Base-by-base conservation (phyloP, 371 early-diverging fungal genomes). In the Rhizomucor miehei region DNA sequence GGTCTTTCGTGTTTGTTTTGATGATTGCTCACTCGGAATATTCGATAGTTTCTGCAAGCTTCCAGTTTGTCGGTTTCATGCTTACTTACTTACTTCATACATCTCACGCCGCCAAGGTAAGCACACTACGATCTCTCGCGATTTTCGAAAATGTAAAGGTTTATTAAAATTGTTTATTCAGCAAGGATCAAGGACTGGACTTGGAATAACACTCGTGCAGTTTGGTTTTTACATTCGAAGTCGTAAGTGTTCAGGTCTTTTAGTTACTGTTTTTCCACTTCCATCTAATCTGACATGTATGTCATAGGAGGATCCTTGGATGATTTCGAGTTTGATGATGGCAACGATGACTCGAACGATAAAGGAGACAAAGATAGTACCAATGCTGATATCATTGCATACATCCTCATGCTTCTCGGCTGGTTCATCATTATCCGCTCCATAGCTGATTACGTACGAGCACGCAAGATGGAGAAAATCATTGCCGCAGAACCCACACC, bases 41-140 rank as follows among this genome's bases (percentile, higher is more conserved):
- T 9, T 44, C 34, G 29, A 13, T 68, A 86, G 86, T 83, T n/a
- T 84, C 85, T 39, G 77, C 84, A 65, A 79, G 82, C 48, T 88
- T 88, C 61, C 86, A 88, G 54, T 80, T 84, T 59, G 84, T 86
- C 29, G 88, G 88, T 8, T 88, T 88, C 55, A 73, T 86, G 66
- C 56, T 88, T 52, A 85, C 85, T 20, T 88, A 88, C 59, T 66
- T 88, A 41, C 29, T 62, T n/a, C 84, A 83, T 54, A 85, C 85
- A 36, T 77, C 80, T 24, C 86, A 85, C 59, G 80, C 86, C 14
- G 77, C 82, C 40, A 84, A 84, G 71, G 79, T 76, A 70, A 57
- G 19, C 17, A 37, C 3, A 29, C 19, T 48, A 29, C 6, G 16
- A 19, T 17, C 25, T 10, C 20, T 13, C 13, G 11, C 19, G 14